A percentile compares a stretch with the other conserved stretches of the same genome.
Evolutionary conservation across 768 basidiomycete genomes (phyloP).

Genomic region (Boletus barrowsii): DNA sequence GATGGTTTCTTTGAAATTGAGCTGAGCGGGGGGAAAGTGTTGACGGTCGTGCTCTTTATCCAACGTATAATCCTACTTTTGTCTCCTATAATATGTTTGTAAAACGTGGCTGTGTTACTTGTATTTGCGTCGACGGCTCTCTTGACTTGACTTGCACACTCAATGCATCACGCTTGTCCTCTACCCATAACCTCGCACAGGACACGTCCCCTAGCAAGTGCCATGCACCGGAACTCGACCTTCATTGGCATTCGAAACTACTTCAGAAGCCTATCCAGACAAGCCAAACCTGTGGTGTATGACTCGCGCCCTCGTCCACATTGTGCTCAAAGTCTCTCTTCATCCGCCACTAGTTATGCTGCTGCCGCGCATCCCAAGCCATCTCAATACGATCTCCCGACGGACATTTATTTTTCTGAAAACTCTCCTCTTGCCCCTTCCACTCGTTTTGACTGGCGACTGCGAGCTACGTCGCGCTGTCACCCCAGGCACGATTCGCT

Average conservation of each 20-base stretch:
- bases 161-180: slow-evolving; percentile 17
- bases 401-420: slow-evolving; percentile 30
- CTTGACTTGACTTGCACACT: background rate
- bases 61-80: too few species aligned
- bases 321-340: slow-evolving; percentile 12
- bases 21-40: slow-evolving; percentile 45
- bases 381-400: slow-evolving; percentile 21
- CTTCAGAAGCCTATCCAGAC: slow-evolving; percentile 21
- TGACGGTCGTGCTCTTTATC: too few species aligned
- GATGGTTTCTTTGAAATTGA: slow-evolving; percentile 53
- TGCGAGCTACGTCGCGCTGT: slow-evolving; percentile 48
- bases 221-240: slow-evolving; percentile 13
- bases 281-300: background rate
- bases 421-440: slow-evolving; percentile 26
- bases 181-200: background rate
- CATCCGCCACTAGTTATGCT: slow-evolving; percentile 6
- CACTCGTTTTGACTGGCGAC: slow-evolving; percentile 59
- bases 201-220: slow-evolving; percentile 5
- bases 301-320: background rate
- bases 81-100: too few species aligned
- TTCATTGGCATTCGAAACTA: slow-evolving; percentile 33
- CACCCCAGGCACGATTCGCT: slow-evolving; percentile 11
- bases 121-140: background rate
- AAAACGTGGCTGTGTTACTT: slow-evolving; percentile 17
- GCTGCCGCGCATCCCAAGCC: slow-evolving; percentile 12